Base-by-base conservation (phyloP, 2,329 filamentous ascomycete species). In the Diaporthe sp. region DNA sequence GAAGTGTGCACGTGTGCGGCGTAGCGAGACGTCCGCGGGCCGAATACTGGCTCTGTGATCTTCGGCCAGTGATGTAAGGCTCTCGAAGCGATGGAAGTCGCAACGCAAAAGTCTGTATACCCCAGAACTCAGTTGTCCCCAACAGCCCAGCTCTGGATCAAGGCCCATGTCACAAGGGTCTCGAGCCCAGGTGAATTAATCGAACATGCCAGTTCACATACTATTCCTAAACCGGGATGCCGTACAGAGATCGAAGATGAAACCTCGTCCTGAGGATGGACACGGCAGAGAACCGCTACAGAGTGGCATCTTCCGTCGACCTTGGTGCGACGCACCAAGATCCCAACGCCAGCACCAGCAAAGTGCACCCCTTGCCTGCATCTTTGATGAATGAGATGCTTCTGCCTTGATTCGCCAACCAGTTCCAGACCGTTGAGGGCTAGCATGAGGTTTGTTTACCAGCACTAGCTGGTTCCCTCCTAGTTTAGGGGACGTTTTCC, bases 201-300 rank as follows among this genome's bases (percentile, higher is more conserved):
- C 46, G 49, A n/a, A 55, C 9, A 42, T 25, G 12, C 22, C 42
- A 13, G 49, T 57, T 31, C 42, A 37, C 44, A 19, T 55, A 13
- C 65, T 53, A 55, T 39, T 39, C 65, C 65, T 22, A 70, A 70
- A 42, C 15, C 28, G 65, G 65, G 22, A 55, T 39, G 10, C 65
- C 49, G 13, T 55, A 70, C 65, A 70, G 46, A 70, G 34, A 55
- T 39, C 65, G 49, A 55, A 53, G 49, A 55, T 70, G 65, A 55
- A 51, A 55, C 49, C 65, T 34, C 37, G 37, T 46, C 51, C 46
- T 25, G 68, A 28, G 25, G 7, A 46, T 34, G 55, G 37, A 73
- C 71, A 65, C 72, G 60, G 72, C 72, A 71, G 62, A 75, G 46
- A 46, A 57, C 44, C 58, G 39, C 68, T 71, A 58, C 34, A 65